Evolutionary conservation across 2,329 filamentous ascomycete genomes (phyloP), one percentile per base, ranked within the genome.

Genomic region (Xylariaceae sp.): DNA sequence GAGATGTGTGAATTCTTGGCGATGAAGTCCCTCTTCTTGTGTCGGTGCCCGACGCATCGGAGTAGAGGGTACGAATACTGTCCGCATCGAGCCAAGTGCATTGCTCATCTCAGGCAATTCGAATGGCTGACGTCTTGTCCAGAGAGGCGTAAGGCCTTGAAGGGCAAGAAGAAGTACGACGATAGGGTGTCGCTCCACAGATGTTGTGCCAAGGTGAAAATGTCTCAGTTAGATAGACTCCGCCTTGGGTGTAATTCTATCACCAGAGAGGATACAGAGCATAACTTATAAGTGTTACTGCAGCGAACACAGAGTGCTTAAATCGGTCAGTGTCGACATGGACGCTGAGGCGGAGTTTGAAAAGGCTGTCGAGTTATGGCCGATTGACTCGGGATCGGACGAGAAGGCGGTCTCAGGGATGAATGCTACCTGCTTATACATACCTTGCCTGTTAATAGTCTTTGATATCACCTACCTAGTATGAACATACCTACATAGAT

Each of bases 91-190:
- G 59, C 59, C 1, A 50, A 6, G 16, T 40, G 43, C 20, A 48
- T 16, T 7, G 23, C 48, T 2, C 18, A 12, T 0, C 50, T 62
- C 2, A 4, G 9, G 5, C 20, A 16, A 7, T 60, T 32, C 14
- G 43, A 20, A 20, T 63, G 60, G 62, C 46, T 23, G 26, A 65
- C 58, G 6, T 57, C 56, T 20, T 65, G 62, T 20, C 58, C 58
- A 0, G 19, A 29, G 1, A 49, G 48, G 7, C 58, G 60, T 2
- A 57, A 49, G 44, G 42, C 16, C 4, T n/a, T 60, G 2, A 44
- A 20, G 14, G 50, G 56, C 1, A 37, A 20, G 10, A 53, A 37
- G n/a, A 58, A 45, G 5, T 53, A 48, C 1, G 14, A 48, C 1
- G 16, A 14, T 3, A 43, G 14, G 7, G 18, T 44, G 1, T 20